Evolutionary conservation across 2,329 filamentous ascomycete species (phyloP), one percentile per base, ranked within the genome.

Genomic region (Colletotrichum trifolii): DNA sequence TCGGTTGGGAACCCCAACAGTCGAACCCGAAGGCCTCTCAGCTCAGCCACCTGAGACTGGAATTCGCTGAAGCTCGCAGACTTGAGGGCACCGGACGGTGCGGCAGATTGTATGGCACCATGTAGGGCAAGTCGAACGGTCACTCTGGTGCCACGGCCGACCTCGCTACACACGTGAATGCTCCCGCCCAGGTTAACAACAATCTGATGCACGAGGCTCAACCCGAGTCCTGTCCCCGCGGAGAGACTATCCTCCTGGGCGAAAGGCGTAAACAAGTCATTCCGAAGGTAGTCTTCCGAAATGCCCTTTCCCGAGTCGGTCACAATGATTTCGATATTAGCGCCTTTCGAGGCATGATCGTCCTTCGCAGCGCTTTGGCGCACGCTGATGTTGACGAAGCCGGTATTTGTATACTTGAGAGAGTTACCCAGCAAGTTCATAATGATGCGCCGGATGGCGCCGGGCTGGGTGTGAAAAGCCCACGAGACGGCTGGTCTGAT

Each of bases 281-380:
- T 83, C 17, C 83, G 80, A 10, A 91, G 75, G 67, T 87, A 92
- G 9, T 90, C 85, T 6, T 85, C 79, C 0, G 83, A 83, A 38
- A 92, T 92, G 1, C 90, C 90, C 48, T 82, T 83, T 1, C 90
- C 90, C 0, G 89, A 89, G 69, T 92, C 90, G 0, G 80, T 78
- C 1, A 92, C 83, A 0, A 79, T 84, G 6, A 89, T 70, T 0
- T 69, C 72, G 4, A 76, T 68, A 8, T 67, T 25, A 4, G 25
- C 25, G 25, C 25, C 60, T 8, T 64, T 54, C 13, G 36, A 25
- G 1, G 7, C 38, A 2, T 69, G 64, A 0, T 60, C 64, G 25
- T n/a, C 12, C 7, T 7, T 56, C 34, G 0, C 38, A 43, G 2
- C 25, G 4, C 25, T 58, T 43, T 74, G 76, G 0, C 66, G 67